Evolutionary conservation across 1,284 basidiomycete species (phyloP), one percentile per base, ranked within the genome.

Genomic region (Malassezia nana): DNA sequence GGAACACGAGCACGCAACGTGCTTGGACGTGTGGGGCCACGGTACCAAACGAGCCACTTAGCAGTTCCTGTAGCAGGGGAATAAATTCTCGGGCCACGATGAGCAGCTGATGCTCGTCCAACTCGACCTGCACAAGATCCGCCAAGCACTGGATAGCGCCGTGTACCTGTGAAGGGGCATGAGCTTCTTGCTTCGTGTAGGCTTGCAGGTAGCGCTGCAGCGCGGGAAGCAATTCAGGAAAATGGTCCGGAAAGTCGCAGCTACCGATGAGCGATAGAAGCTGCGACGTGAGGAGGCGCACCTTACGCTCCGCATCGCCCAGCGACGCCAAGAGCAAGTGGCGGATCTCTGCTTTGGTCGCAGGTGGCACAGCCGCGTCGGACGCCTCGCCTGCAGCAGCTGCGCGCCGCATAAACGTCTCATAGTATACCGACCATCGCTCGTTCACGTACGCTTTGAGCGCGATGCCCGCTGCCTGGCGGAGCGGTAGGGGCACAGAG

Each of bases 1-100:
- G 80, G 77, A 95, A 95, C 31, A 95, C 88, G 10, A 84, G 81
- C 10, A 98, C 79, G 1, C 88, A 84, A 41, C 87, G 82, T 0
- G 90, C 83, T 32, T 90, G 58, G 6, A 66, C 54, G 31, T 58
- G 51, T 2, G 64, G 45, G n/a, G 63, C 56, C 56, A 66, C 56
- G 25, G 39, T 45, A 7, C 26, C 41, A 4, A 58, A 41, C 18
- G 52, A 42, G 40, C 62, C 58, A 2, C 49, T 56, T 3, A 73
- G 35, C 1, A 72, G 55, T 4, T 48, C 46, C 20, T 69, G 67
- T 16, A 73, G 58, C 9, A 57, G 55, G 4, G 70, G 70, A 15
- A 72, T 42, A 24, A 70, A 57, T 38, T 69, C 60, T 25, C 60
- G 62, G 8, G 67, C 62, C 3, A 69, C 63, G 5, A 60, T 59